Percentiles rank a stretch among this genome's conserved stretches.
phyloP scores from a whole-genome alignment of 768 basidiomycete species.

The Mycena sanguinolenta region DNA sequence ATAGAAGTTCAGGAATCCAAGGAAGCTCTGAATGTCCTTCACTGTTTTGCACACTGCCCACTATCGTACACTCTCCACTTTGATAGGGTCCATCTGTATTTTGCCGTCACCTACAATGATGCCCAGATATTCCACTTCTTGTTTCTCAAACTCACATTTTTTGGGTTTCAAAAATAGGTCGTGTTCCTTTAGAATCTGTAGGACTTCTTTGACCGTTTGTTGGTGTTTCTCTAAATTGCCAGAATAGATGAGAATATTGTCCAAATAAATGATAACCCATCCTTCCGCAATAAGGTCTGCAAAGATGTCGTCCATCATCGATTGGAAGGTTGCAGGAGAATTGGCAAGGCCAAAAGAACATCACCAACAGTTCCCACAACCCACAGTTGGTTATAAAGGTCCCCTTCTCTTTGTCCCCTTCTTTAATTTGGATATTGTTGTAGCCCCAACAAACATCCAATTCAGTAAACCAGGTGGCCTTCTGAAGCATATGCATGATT shows the following conservation, averaged over 20 bases:
- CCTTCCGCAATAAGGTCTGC: conserved; percentile 46
- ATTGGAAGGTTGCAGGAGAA: conserved; percentile 50
- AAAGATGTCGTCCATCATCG: conserved; percentile 56
- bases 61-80: conserved; percentile 46
- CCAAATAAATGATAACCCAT: no score
- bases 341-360: conserved; percentile 56
- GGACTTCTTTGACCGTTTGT: conserved; percentile 31
- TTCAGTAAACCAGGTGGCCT: no score
- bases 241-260: no score
- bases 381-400: conserved; percentile 52
- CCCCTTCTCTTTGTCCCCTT: conserved; percentile 33
- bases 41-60: conserved; percentile 54
- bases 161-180: conserved; percentile 50
- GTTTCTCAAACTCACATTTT: conserved; percentile 50
- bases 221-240: conserved; percentile 40
- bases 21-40: conserved; percentile 52
- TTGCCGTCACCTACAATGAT: no score
- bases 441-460: no score
- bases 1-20: conserved; percentile 59
- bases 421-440: no score
- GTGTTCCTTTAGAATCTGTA: conserved; percentile 41
- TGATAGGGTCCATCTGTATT: no score
- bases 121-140: no score
- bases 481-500: no score
- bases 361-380: conserved; percentile 52